A percentile compares a stretch with the other conserved stretches of the same genome.
Evolutionary conservation across 1,284 basidiomycete genomes (phyloP).

Genomic region (Fomitopsis schrenkii): DNA sequence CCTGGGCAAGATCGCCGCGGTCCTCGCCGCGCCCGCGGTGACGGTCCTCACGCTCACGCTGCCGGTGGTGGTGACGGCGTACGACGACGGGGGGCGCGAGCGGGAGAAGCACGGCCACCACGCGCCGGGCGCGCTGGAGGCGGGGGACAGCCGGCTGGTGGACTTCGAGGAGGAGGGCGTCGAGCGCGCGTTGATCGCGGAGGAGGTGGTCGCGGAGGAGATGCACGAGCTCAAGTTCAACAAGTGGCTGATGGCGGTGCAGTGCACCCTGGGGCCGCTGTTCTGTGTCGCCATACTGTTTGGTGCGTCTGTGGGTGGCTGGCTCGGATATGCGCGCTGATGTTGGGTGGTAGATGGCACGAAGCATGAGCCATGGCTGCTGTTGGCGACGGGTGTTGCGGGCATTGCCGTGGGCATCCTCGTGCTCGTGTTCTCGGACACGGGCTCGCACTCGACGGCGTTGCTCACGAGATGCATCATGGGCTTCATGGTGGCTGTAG

Average conservation of each 20-base stretch:
- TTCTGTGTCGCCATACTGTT: constrained; percentile 76
- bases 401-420: constrained; percentile 54
- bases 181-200: constrained; percentile 57
- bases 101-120: constrained; percentile 37
- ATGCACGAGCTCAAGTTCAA: constrained; percentile 66
- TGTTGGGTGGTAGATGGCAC: constrained; percentile 44
- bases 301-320: constrained; percentile 42
- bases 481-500: constrained; percentile 85
- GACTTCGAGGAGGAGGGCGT: constrained; percentile 72
- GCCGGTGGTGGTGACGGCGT: constrained; percentile 80
- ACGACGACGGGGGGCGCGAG: constrained; percentile 33
- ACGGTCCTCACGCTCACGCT: constrained; percentile 85
- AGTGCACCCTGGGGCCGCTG: constrained; percentile 77
- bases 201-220: constrained; percentile 62
- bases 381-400: constrained; percentile 49
- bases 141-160: constrained; percentile 41
- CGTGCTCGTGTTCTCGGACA: constrained; percentile 59
- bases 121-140: not conserved
- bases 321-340: constrained; percentile 1
- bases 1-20: constrained; percentile 68
- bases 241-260: constrained; percentile 78
- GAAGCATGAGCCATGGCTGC: constrained; percentile 47
- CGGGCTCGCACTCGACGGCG: constrained; percentile 55
- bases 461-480: constrained; percentile 79
- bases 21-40: constrained; percentile 87